Evolutionary conservation across 1,284 basidiomycete genomes (phyloP), one percentile per base, ranked within the genome.

Genomic region (Takashimella koratensis): DNA sequence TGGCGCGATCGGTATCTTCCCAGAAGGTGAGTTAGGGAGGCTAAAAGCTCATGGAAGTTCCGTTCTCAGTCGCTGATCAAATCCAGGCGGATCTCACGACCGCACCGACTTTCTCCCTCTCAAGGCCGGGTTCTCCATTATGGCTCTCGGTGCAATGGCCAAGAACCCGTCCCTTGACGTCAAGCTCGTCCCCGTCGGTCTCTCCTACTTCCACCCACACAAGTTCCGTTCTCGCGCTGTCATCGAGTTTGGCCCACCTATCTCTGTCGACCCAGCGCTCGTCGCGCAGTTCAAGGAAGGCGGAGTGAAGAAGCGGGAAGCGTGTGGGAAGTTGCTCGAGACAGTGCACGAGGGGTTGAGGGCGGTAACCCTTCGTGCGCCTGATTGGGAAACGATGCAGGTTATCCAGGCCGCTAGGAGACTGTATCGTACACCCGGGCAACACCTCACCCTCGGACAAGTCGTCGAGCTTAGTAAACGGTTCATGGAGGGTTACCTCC

Each of bases 311-410:
- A 99, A 98, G 78, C 81, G 91, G 58, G 87, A 94, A 65, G 95
- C 96, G 0, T 91, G 95, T 44, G 82, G 85, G 8, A 88, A 90
- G 70, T 84, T 98, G 65, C 81, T 99, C 60, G 89, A 97, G 65
- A 79, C 96, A 54, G 88, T 97, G 54, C 97, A 96, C 68, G 90
- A 98, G 69, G 90, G 85, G n/a, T 79, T 99, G 63, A 97, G 98
- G 78, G 94, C 92, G 1, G 96, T 98, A 43, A 99, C 96, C 0
- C 84, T 98, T 43, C 82, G 94, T 52, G 92, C 95, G 8, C 93
- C 96, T 1, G 96, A 99, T 76, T 98, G 90, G 74, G 96, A 99
- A 65, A 98, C 96, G 1, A 81, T 99, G 53, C 96, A 98, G 93
- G 82, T 96, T 57, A 90, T 98, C 54, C 96, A 99, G 82, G 96